phyloP scores from a whole-genome alignment of 2,329 filamentous ascomycete species.

The Penicillium sp. region DNA sequence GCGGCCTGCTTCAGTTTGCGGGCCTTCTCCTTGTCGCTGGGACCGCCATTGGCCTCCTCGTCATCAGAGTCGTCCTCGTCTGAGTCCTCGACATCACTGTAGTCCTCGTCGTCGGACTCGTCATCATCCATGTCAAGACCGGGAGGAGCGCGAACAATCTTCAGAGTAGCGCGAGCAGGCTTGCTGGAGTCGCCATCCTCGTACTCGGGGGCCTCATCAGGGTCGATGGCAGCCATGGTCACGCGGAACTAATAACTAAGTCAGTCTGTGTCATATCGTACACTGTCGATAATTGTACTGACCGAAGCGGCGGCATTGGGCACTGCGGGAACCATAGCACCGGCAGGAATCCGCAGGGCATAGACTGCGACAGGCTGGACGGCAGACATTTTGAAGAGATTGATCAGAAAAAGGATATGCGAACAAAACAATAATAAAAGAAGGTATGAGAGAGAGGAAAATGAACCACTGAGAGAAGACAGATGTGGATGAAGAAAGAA shows the following conservation, averaged over 20 bases:
- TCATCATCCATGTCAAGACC: constrained; percentile 50
- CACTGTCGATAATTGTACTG: constrained; percentile 41
- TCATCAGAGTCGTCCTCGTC: constrained; percentile 52
- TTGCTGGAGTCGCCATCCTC: constrained; percentile 58
- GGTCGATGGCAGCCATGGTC: constrained; percentile 97
- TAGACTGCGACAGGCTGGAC: constrained; percentile 71
- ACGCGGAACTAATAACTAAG: constrained; percentile 69
- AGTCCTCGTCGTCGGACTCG: constrained; percentile 50
- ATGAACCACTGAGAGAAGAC: constrained; percentile 21
- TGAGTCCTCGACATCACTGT: constrained; percentile 43
- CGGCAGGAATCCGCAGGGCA: constrained; percentile 83
- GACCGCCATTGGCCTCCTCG: constrained; percentile 77
- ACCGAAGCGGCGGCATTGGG: constrained; percentile 79
- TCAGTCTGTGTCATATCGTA: constrained; percentile 3
- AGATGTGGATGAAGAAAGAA: constrained; percentile 21
- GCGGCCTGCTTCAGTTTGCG: constrained; percentile 80
- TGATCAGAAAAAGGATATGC: constrained; percentile 4
- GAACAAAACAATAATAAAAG: constrained; percentile 14
- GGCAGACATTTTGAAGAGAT: constrained; percentile 40
- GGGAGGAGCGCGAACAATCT: constrained; percentile 71
- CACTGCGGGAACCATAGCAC: constrained; percentile 72
- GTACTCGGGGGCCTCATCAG: constrained; percentile 66
- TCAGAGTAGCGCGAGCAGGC: constrained; percentile 76
- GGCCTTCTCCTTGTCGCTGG: constrained; percentile 83
- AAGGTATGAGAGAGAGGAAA: constrained; percentile 16